Conservation (phyloP, 345 rosid genomes). For the Eucalyptus pauciflora region DNA sequence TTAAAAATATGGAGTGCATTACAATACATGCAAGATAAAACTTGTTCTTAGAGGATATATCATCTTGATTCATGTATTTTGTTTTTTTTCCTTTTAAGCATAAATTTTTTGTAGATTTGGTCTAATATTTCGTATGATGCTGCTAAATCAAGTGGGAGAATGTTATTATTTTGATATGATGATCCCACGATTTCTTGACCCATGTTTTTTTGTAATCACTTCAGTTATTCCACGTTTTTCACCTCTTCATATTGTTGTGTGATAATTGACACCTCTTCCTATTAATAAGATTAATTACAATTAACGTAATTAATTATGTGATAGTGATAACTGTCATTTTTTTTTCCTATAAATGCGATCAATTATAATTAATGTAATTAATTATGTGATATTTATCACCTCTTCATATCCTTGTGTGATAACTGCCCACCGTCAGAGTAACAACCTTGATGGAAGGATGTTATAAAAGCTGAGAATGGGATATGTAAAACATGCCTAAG, state of each 20-base stretch:
- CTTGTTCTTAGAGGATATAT: not conserved
- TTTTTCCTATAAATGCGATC: not conserved
- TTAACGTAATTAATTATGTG: no score
- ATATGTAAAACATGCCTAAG: not conserved
- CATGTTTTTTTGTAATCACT: not conserved
- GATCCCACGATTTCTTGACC: no score
- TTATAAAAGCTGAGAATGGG: no score
- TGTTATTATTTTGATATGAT: not conserved
- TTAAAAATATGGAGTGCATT: not conserved
- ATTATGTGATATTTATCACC: not conserved
- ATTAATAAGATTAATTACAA: no score
- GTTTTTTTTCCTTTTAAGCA: not conserved
- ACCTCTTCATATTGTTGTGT: not conserved
- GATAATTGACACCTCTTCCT: not conserved
- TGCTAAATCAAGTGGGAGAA: not conserved
- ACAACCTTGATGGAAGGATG: not conserved
- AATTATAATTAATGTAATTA: no score
- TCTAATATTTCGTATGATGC: not conserved
- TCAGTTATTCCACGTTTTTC: not conserved
- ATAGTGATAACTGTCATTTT: no score
- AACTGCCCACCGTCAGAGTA: not conserved
- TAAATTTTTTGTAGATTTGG: not conserved
- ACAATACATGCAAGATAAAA: not conserved
- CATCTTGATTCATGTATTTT: not conserved
- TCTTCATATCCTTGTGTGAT: not conserved